phyloP scores from a whole-genome alignment of 73 alveolate genomes.

The Durusdinium trenchii region DNA sequence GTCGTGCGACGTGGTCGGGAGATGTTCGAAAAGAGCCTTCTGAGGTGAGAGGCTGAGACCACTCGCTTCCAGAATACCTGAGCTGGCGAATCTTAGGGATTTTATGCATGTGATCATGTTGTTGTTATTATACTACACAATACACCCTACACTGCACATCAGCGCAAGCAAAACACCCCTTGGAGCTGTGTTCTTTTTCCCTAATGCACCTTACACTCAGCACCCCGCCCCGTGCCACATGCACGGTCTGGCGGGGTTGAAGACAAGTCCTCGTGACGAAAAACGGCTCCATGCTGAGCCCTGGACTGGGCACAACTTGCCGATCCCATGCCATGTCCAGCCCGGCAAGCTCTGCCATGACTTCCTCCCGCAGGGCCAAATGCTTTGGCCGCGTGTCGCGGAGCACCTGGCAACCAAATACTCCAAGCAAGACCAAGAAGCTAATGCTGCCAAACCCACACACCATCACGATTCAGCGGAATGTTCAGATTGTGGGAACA shows the following conservation, averaged over 20 bases:
- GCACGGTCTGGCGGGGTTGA: no score
- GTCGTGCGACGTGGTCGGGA: no score
- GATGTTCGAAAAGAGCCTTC: constrained; percentile 45
- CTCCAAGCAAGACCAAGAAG: not conserved
- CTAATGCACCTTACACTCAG: no score
- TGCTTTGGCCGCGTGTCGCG: constrained; percentile 3
- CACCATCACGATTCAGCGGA: not conserved
- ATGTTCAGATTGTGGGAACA: no score
- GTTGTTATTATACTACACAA: no score
- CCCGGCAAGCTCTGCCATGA: constrained; percentile 41
- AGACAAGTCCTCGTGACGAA: no score
- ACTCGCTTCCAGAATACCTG: constrained; percentile 36
- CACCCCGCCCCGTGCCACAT: no score
- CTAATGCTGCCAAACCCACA: not conserved
- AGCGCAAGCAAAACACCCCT: no score
- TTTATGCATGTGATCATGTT: no score
- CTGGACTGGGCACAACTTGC: constrained; percentile 17
- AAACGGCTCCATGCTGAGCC: not conserved
- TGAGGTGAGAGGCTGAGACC: constrained; percentile 50
- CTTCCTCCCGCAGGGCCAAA: constrained; percentile 52
- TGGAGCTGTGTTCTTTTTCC: no score
- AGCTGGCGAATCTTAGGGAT: no score
- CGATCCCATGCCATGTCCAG: constrained; percentile 31
- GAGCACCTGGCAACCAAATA: not conserved
- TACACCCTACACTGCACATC: no score